phyloP scores from a whole-genome alignment of 2,329 filamentous ascomycete species.

The Pseudopyricularia javanii region DNA sequence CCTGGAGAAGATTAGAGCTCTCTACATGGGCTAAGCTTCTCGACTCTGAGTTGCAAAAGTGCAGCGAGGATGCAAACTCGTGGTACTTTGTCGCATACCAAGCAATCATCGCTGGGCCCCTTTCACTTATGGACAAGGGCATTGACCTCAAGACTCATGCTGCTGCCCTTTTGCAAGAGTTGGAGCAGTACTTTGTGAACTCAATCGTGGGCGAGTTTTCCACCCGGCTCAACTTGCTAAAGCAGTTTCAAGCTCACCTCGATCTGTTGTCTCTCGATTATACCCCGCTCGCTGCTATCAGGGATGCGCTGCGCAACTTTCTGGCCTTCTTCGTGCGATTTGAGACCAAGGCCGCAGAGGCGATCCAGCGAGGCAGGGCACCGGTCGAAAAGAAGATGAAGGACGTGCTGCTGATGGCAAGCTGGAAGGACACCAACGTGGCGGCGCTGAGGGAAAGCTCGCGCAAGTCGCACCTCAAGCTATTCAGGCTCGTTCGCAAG shows the following conservation, averaged over 20 bases:
- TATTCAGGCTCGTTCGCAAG: slow-evolving; percentile 84
- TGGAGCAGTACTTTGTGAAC: slow-evolving; percentile 67
- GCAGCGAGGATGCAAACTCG: slow-evolving; percentile 63
- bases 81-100: slow-evolving; percentile 99
- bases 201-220: slow-evolving; percentile 74
- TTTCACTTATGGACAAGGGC: slow-evolving; percentile 46
- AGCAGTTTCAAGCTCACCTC: slow-evolving; percentile 53
- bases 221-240: slow-evolving; percentile 59
- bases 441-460: slow-evolving; percentile 80
- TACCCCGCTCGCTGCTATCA: slow-evolving; percentile 43
- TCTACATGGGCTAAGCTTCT: slow-evolving; percentile 86
- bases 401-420: slow-evolving; percentile 83
- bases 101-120: slow-evolving; percentile 65
- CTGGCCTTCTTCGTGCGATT: slow-evolving; percentile 64
- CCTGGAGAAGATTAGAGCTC: slow-evolving; percentile 83
- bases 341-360: slow-evolving; percentile 49
- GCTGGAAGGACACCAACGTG: slow-evolving; percentile 98
- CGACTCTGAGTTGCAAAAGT: slow-evolving; percentile 69
- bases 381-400: slow-evolving; percentile 85
- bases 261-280: slow-evolving; percentile 47
- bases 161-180: slow-evolving; percentile 56
- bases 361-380: slow-evolving; percentile 53
- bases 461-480: slow-evolving; percentile 76
- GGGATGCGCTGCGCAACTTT: slow-evolving; percentile 62
- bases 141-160: slow-evolving; percentile 52